Conservation (phyloP, 164 flowering plant genomes). For the Santalum album region DNA sequence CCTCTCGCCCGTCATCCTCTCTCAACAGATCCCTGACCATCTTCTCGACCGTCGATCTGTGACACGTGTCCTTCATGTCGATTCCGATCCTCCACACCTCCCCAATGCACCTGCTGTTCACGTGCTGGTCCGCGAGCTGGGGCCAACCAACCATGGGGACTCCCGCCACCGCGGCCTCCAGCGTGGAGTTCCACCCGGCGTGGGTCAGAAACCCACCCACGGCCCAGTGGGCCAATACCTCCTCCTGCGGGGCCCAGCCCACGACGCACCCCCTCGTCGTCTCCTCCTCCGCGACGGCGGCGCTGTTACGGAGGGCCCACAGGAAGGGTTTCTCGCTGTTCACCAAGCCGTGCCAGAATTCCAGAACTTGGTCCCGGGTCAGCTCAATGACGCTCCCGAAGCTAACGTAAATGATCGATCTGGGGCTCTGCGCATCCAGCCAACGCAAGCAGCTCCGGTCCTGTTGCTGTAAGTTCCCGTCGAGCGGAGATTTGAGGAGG, state of each 20-base stretch:
- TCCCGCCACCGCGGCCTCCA: slow-evolving; percentile 14
- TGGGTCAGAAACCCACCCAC: slow-evolving; percentile 9
- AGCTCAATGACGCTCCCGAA: slow-evolving; percentile 16
- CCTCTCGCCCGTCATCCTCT: slow-evolving; percentile 14
- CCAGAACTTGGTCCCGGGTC: slow-evolving; percentile 8
- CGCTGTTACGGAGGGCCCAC: slow-evolving; percentile 5
- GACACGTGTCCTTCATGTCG: slow-evolving; percentile 16
- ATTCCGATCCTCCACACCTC: slow-evolving; percentile 15
- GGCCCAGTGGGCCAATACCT: slow-evolving; percentile 14
- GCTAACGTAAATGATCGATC: slow-evolving; percentile 20
- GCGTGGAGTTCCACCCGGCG: slow-evolving; percentile 10
- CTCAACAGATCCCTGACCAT: slow-evolving; percentile 14
- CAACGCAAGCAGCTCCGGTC: slow-evolving; percentile 22
- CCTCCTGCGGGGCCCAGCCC: slow-evolving; percentile 21
- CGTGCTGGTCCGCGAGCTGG: slow-evolving; percentile 11
- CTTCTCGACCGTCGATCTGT: slow-evolving; percentile 14
- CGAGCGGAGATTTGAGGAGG: too few relatives aligned
- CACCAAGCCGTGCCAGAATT: neutral
- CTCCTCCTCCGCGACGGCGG: neutral
- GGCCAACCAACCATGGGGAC: slow-evolving; percentile 16
- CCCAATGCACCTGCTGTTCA: slow-evolving; percentile 18
- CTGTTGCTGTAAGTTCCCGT: slow-evolving; percentile 6
- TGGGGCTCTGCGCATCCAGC: slow-evolving; percentile 17
- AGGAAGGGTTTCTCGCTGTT: neutral
- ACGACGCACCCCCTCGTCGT: slow-evolving; percentile 12